These are phyloP conservation scores for Carex kokanica DNA, from an alignment of 176 grass and related monocot genomes.

Conservation along the genomic window DNA sequence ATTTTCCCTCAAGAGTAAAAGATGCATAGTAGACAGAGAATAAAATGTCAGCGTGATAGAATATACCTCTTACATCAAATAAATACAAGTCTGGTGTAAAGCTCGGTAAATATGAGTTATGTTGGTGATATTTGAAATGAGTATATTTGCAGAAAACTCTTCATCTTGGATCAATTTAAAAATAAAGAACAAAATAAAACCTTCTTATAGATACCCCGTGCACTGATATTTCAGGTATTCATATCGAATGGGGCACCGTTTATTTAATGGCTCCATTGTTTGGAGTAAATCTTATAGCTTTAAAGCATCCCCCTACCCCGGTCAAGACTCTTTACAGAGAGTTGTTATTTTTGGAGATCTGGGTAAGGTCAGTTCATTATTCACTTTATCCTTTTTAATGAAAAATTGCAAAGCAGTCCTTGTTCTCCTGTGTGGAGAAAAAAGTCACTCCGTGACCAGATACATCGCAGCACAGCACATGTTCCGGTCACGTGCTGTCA, in stretches of 20 bases:
- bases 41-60: neutral
- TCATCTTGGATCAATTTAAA: conserved; percentile 3
- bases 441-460: too few relatives aligned
- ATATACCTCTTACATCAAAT: neutral
- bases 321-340: conserved; percentile 75
- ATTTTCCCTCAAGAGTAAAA: neutral
- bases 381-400: neutral
- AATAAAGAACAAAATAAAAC: neutral
- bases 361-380: conserved; percentile 53
- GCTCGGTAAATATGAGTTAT: conserved; percentile 1
- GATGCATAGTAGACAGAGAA: neutral
- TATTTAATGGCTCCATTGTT: conserved; percentile 57
- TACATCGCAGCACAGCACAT: too few relatives aligned
- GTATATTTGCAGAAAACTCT: conserved; percentile 6
- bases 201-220: neutral
- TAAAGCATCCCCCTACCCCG: conserved; percentile 77
- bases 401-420: neutral
- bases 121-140: conserved; percentile 16
- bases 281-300: conserved; percentile 76
- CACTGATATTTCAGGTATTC: conserved; percentile 62
- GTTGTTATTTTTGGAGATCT: conserved; percentile 86
- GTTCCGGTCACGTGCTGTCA: too few relatives aligned
- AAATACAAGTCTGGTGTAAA: neutral
- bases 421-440: neutral
- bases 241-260: conserved; percentile 62